These are phyloP conservation scores for Moringa oleifera DNA, from an alignment of 345 rosid genomes.

Conservation along the genomic window DNA sequence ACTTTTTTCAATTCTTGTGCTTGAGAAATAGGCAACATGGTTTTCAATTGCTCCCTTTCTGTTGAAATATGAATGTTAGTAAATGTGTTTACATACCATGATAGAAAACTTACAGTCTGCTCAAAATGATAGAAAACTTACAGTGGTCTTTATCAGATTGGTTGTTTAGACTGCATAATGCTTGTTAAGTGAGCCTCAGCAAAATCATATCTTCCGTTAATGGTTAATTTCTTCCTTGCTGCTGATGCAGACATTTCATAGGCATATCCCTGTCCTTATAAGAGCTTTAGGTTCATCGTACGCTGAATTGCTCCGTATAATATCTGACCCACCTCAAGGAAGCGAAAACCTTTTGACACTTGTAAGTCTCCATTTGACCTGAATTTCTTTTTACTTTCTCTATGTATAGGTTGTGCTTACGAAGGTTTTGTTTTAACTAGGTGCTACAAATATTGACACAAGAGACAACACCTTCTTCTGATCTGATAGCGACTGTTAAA, in stretches of 20 bases:
- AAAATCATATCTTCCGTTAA: neutral
- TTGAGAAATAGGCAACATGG: too few relatives aligned
- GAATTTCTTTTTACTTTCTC: slow-evolving; percentile 15
- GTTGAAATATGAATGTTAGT: too few relatives aligned
- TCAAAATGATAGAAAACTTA: too few relatives aligned
- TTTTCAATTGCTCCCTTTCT: too few relatives aligned
- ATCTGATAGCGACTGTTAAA: slow-evolving; percentile 81
- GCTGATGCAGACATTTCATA: slow-evolving; percentile 75
- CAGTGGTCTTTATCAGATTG: neutral
- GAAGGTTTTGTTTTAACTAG: slow-evolving; percentile 33
- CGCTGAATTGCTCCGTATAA: slow-evolving; percentile 63
- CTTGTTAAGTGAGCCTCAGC: too few relatives aligned
- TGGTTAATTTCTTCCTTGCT: slow-evolving; percentile 4
- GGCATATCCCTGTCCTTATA: slow-evolving; percentile 77
- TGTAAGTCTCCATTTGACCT: slow-evolving; percentile 34
- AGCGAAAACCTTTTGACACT: slow-evolving; percentile 91
- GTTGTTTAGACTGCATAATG: neutral
- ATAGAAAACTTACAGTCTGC: too few relatives aligned
- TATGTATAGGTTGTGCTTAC: slow-evolving; percentile 22
- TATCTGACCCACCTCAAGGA: slow-evolving; percentile 97
- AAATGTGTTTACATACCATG: too few relatives aligned
- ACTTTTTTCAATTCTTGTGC: too few relatives aligned
- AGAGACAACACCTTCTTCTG: slow-evolving; percentile 64
- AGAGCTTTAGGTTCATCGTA: slow-evolving; percentile 84
- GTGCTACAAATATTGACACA: slow-evolving; percentile 93